Conservation (phyloP, 140 eudicot species). For the Ambrosia hybrid region DNA sequence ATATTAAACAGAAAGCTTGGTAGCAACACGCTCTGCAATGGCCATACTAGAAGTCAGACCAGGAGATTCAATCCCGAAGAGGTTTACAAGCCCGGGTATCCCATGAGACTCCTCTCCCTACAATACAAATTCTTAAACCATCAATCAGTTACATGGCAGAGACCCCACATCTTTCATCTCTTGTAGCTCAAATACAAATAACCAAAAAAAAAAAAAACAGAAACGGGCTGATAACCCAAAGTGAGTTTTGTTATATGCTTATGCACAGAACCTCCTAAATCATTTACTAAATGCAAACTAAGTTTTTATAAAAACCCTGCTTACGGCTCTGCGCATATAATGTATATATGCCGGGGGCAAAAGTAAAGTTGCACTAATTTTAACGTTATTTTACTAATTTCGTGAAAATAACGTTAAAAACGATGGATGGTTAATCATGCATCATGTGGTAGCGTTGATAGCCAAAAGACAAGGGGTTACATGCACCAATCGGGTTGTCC, state of each 20-base stretch:
- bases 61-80: constrained; percentile 92
- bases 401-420: too few relatives aligned
- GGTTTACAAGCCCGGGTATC: constrained; percentile 72
- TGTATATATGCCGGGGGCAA: too few relatives aligned
- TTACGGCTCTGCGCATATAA: too few relatives aligned
- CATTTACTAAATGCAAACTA: not conserved
- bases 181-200: not conserved
- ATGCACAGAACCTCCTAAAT: not conserved
- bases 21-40: constrained; percentile 67
- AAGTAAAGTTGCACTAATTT: too few relatives aligned
- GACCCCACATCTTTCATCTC: not conserved
- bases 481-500: too few relatives aligned
- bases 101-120: constrained; percentile 86
- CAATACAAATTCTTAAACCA: constrained; percentile 8
- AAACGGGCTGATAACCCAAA: not conserved
- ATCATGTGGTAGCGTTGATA: too few relatives aligned
- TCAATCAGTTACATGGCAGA: not conserved
- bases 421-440: too few relatives aligned
- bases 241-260: not conserved
- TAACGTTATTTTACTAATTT: too few relatives aligned
- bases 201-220: not conserved
- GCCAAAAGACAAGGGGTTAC: too few relatives aligned
- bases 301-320: too few relatives aligned
- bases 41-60: constrained; percentile 95
- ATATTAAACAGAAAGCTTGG: constrained; percentile 31